Evolutionary conservation across 441 rosid species (phyloP).

Genomic region (Adansonia madagascariensis): DNA sequence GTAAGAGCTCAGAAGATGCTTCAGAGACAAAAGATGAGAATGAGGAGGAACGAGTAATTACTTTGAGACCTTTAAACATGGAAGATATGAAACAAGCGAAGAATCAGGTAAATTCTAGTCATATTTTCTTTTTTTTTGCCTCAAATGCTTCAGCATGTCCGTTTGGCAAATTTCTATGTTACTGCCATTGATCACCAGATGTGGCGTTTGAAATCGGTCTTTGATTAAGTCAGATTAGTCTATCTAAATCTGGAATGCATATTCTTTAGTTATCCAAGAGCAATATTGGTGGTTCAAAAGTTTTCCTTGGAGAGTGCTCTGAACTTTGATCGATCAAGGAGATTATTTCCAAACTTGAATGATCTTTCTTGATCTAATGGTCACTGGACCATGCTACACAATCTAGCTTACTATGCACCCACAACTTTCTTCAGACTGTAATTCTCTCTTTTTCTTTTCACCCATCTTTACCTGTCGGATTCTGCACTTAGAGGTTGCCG

Average conservation of each 20-base stretch:
- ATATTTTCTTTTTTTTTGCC: neutral
- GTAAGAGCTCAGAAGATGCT: slow-evolving; percentile 51
- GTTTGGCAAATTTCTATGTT: neutral
- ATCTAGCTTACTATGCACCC: neutral
- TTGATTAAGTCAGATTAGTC: neutral
- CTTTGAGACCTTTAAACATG: slow-evolving; percentile 74
- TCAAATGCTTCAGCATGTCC: neutral
- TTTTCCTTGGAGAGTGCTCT: neutral
- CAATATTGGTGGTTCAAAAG: neutral
- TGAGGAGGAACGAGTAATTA: slow-evolving; percentile 60
- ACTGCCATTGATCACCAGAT: neutral
- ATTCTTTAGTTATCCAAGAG: neutral
- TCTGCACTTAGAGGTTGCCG: too few species aligned
- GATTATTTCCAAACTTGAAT: neutral
- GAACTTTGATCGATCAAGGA: neutral
- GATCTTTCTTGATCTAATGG: neutral
- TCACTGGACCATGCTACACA: neutral
- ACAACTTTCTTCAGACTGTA: too few species aligned
- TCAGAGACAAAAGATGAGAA: slow-evolving; percentile 52
- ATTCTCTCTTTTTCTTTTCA: too few species aligned
- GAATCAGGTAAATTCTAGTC: slow-evolving; percentile 63
- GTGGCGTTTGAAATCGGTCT: neutral
- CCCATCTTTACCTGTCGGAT: too few species aligned
- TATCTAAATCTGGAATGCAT: neutral
- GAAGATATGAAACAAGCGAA: slow-evolving; percentile 92